Evolutionary conservation across 345 rosid species (phyloP), one percentile per base, ranked within the genome.

Genomic region (Hibiscus trionum): DNA sequence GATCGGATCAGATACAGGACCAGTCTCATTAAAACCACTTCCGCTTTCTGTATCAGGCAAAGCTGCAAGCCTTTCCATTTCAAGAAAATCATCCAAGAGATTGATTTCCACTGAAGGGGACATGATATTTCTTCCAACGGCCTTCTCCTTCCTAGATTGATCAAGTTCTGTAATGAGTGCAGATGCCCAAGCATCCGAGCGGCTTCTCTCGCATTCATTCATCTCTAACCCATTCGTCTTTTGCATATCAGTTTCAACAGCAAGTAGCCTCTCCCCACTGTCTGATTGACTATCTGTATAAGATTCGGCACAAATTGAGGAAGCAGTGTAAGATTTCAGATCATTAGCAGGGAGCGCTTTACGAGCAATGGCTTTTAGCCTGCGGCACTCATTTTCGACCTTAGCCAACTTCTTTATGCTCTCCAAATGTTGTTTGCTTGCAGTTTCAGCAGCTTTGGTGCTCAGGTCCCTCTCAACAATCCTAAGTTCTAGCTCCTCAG

Each of bases 51-150:
- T 78, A 31, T 76, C 83, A 4, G 62, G 62, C 66, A 72, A 64
- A 52, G 91, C 86, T 24, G 91, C 98, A 1, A 93, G 88, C 82
- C 83, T 89, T 74, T 91, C 93, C 96, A 94, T 91, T 83, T 94
- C 98, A 17, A 94, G 90, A 83, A 94, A 94, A 77, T 94, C 99
- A 80, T 91, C 97, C 99, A 95, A 88, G 77, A 95, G 88, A 82
- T 86, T 84, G 46, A 88, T 80, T 56, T 87, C 86, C 50, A 73
- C 70, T 4, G 84, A 78, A 72, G 88, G 76, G 70, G 79, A 62
- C 81, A 82, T 76, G 0, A 76, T 60, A 50, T 75, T 84, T 69
- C 82, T 83, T 47, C 78, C 82, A 11, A 19, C 46, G 5, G 72
- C 35, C 76, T 75, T 88, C 62, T 72, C 85, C 39, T 81, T 82